Evolutionary conservation across 345 rosid species (phyloP).

Genomic region (Anacardium occidentale): DNA sequence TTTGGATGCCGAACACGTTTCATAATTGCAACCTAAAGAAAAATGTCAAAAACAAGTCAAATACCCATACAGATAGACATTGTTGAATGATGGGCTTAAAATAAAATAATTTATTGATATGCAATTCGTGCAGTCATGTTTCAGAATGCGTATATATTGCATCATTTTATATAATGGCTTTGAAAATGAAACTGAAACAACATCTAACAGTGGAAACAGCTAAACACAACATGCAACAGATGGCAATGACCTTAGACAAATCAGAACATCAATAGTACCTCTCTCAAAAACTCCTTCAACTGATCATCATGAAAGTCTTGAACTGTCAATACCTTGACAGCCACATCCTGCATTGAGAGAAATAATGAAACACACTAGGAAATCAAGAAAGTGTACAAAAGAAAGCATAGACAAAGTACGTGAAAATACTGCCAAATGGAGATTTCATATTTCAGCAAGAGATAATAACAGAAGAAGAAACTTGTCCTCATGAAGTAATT

Average conservation of each 20-base stretch:
- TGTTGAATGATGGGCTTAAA: not conserved
- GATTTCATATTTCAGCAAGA: not conserved
- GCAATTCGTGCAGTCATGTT: not conserved
- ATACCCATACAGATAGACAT: not conserved
- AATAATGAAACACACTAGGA: conserved; percentile 1
- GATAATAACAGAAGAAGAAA: not conserved
- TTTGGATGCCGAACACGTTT: conserved; percentile 96
- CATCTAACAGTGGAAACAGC: not conserved
- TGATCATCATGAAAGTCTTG: conserved; percentile 92
- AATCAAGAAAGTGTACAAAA: conserved; percentile 3
- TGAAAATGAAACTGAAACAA: not conserved
- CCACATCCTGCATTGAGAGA: conserved; percentile 69
- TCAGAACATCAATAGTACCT: conserved; percentile 42
- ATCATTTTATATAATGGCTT: not conserved
- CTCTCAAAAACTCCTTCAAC: conserved; percentile 85
- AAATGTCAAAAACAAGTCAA: not conserved
- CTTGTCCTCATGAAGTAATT: not conserved
- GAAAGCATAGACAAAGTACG: not conserved
- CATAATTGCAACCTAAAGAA: conserved; percentile 85
- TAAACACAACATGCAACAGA: not conserved
- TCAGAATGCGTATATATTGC: not conserved
- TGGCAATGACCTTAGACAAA: not conserved
- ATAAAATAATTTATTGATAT: not conserved
- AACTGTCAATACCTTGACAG: conserved; percentile 79
- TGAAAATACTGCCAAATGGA: not conserved